Evolutionary conservation across 2,329 filamentous ascomycete genomes (phyloP), one percentile per base, ranked within the genome.

Genomic region (Ceratocystiopsis sp.): DNA sequence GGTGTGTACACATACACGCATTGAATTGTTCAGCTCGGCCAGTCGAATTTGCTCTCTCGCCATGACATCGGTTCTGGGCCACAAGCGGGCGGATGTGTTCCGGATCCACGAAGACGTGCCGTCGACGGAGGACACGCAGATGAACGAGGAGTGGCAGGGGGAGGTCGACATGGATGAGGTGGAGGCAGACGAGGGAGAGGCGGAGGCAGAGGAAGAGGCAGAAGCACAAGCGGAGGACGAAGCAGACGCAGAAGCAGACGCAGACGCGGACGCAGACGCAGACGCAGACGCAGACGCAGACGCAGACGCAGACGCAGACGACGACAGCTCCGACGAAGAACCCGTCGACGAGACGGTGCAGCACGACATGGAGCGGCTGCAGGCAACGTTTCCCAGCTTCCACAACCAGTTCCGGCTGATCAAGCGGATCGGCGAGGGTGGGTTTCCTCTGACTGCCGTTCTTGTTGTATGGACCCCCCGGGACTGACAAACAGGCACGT

Each of bases 401-500:
- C 80, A 74, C 50, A 72, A 84, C 53, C 77, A 80, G 45, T 98
- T 89, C 61, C 79, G 87, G 42, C 64, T 98, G 43, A 91, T 98
- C 58, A 95, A 95, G 62, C 80, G 89, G 49, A 98, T 98, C 55
- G 91, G 91, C 55, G 91, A 98, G 73, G 91, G 86, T 87, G 62
- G 45, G 55, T 52, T 32, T 7, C 15, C 16, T 37, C 19, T 9
- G 19, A 21, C 19, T 21, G 4, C 19, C 19, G 16, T 17, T 12
- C 13, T 19, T 42, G 25, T 15, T 7, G 19, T 21, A n/a, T n/a
- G n/a, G n/a, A n/a, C n/a, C n/a, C n/a, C n/a, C n/a, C n/a, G n/a
- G n/a, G n/a, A n/a, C n/a, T n/a, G 13, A 12, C n/a, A 18, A 7
- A 10, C 50, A 94, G 86, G 91, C 45, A 98, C 91, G 1, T 98